Percentiles rank a stretch among this genome's conserved stretches.
These are phyloP conservation scores for Halophytophthora batemanensis DNA, from an alignment of 352 stramenopile genomes.

Conservation along the genomic window DNA sequence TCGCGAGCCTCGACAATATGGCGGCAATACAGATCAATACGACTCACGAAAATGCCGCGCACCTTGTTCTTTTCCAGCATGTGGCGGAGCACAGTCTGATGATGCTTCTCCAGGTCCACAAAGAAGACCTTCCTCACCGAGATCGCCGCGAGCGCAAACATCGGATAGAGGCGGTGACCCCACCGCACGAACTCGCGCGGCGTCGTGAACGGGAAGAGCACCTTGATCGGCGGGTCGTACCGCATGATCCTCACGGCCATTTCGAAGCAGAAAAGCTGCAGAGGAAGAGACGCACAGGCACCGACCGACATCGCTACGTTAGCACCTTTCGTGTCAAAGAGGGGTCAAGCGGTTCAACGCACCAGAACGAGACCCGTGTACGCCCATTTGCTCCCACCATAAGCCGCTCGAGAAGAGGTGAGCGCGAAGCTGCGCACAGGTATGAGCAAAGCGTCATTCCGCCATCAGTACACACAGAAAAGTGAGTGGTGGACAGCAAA, in stretches of 20 bases:
- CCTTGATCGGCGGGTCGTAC: conserved; percentile 51
- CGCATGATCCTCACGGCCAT: conserved; percentile 46
- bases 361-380: conserved; percentile 45
- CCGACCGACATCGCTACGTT: background rate
- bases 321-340: background rate
- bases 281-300: background rate
- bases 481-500: no score
- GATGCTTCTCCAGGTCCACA: conserved; percentile 61
- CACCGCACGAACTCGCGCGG: conserved; percentile 59
- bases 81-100: conserved; percentile 35
- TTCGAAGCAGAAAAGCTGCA: conserved; percentile 52
- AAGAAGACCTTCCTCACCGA: conserved; percentile 54
- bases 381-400: conserved; percentile 44
- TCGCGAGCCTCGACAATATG: background rate
- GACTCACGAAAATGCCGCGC: conserved; percentile 1
- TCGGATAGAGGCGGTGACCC: conserved; percentile 51
- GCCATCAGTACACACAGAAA: no score
- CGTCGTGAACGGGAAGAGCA: conserved; percentile 44
- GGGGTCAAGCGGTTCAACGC: conserved; percentile 5
- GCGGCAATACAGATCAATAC: background rate
- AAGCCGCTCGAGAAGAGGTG: conserved; percentile 37
- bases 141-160: conserved; percentile 38
- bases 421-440: conserved; percentile 38
- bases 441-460: background rate
- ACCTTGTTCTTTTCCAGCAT: conserved; percentile 59